Evolutionary conservation across 441 rosid species (phyloP).

Genomic region (Populus trichocarpa): DNA sequence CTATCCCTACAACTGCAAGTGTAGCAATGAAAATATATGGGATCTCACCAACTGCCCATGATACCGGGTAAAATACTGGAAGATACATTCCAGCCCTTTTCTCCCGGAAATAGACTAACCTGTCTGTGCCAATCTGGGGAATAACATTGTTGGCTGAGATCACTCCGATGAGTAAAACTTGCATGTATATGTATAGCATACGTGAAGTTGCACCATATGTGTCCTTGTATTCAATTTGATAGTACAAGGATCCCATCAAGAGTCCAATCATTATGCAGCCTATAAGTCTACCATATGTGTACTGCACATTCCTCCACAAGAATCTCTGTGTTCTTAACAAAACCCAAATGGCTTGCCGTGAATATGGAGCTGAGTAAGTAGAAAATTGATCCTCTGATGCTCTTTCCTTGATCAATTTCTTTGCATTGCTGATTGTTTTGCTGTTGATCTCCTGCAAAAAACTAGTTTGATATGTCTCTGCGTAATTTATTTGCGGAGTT

Average conservation of each 20-base stretch:
- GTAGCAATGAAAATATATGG: conserved; percentile 29
- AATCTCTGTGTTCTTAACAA: conserved; percentile 33
- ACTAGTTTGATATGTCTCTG: conserved; percentile 20
- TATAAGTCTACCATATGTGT: conserved; percentile 24
- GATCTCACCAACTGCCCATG: conserved; percentile 32
- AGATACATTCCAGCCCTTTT: conserved; percentile 29
- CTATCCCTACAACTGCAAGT: conserved; percentile 28
- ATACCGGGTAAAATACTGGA: conserved; percentile 32
- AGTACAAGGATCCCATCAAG: conserved; percentile 31
- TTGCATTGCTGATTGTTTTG: conserved; percentile 7
- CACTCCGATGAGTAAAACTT: conserved; percentile 29
- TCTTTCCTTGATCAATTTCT: conserved; percentile 13
- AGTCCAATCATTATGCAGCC: conserved; percentile 29
- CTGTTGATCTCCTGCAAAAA: conserved; percentile 14
- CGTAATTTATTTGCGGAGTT: conserved; percentile 16
- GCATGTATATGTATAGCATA: conserved; percentile 32
- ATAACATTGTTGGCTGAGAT: conserved; percentile 31
- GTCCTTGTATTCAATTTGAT: conserved; percentile 26
- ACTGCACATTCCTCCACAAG: conserved; percentile 29
- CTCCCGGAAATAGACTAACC: conserved; percentile 29
- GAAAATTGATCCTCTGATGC: conserved; percentile 8
- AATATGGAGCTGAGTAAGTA: conserved; percentile 23
- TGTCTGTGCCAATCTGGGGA: conserved; percentile 35
- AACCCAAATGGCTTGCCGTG: conserved; percentile 26
- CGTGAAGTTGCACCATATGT: conserved; percentile 21